These are phyloP conservation scores for Breynia disticha DNA, from an alignment of 441 rosid genomes.

Conservation along the genomic window DNA sequence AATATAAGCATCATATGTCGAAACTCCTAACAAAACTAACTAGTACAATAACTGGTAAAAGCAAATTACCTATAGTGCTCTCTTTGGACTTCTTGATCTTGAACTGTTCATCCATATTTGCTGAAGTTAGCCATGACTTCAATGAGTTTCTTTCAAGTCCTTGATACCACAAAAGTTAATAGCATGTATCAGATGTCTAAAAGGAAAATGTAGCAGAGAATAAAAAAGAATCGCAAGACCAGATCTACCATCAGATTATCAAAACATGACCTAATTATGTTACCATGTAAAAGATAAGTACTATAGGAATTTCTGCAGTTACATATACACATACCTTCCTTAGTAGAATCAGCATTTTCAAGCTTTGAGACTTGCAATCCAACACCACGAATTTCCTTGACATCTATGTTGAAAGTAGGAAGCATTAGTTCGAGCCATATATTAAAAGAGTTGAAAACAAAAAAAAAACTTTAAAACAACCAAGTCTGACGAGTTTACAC, in stretches of 20 bases:
- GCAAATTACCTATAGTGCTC: constrained; percentile 31
- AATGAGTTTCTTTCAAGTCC: constrained; percentile 50
- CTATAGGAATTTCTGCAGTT: not conserved
- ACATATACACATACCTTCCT: constrained; percentile 38
- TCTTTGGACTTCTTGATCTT: constrained; percentile 22
- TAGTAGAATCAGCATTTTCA: constrained; percentile 51
- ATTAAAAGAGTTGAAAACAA: too few species aligned
- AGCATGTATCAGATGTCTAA: not conserved
- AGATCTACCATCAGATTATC: too few species aligned
- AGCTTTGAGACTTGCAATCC: constrained; percentile 97
- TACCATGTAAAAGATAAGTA: not conserved
- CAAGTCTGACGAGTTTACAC: too few species aligned
- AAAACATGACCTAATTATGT: too few species aligned
- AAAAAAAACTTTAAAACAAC: too few species aligned
- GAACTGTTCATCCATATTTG: constrained; percentile 28
- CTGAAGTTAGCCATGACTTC: constrained; percentile 64
- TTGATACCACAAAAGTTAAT: constrained; percentile 23
- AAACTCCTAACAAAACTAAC: not conserved
- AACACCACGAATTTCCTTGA: constrained; percentile 82
- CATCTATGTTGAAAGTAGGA: constrained; percentile 33
- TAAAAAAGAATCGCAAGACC: too few species aligned
- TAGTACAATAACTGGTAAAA: not conserved
- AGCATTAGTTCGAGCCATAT: constrained; percentile 7
- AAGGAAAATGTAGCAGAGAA: not conserved
- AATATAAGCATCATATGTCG: too few species aligned